These are phyloP conservation scores for Gymnopus androsaceus DNA, from an alignment of 1,284 basidiomycete genomes.

Conservation along the genomic window DNA sequence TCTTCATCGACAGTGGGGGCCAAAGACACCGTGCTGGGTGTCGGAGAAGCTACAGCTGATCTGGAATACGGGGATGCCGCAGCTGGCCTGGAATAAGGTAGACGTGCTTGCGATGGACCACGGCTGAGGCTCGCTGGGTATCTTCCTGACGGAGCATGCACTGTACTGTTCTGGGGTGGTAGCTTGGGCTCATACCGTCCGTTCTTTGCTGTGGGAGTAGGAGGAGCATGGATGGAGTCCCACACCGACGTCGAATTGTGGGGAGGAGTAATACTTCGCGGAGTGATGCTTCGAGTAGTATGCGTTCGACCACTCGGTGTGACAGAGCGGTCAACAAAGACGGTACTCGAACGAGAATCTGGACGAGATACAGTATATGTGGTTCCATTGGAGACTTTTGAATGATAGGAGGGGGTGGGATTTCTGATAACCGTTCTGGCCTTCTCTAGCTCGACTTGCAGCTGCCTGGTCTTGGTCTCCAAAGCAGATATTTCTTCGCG, in stretches of 20 bases:
- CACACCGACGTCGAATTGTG: conserved; percentile 53
- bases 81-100: conserved; percentile 14
- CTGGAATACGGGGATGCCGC: conserved; percentile 18
- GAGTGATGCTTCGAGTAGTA: conserved; percentile 41
- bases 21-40: conserved; percentile 71
- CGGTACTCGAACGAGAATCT: conserved; percentile 69
- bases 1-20: conserved; percentile 69
- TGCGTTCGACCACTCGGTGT: conserved; percentile 34
- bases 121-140: conserved; percentile 39
- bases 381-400: conserved; percentile 37
- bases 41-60: conserved; percentile 55
- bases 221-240: conserved; percentile 76
- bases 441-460: conserved; percentile 63
- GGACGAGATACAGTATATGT: conserved; percentile 50
- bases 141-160: conserved; percentile 34
- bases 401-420: conserved; percentile 27
- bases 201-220: conserved; percentile 13
- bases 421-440: conserved; percentile 24
- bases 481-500: conserved; percentile 65
- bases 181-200: conserved; percentile 4
- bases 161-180: conserved; percentile 17
- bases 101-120: conserved; percentile 29
- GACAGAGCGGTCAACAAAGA: conserved; percentile 38
- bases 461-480: conserved; percentile 60
- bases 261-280: conserved; percentile 33